phyloP scores from a whole-genome alignment of 2,329 filamentous ascomycete species.

The Capronia americana region DNA sequence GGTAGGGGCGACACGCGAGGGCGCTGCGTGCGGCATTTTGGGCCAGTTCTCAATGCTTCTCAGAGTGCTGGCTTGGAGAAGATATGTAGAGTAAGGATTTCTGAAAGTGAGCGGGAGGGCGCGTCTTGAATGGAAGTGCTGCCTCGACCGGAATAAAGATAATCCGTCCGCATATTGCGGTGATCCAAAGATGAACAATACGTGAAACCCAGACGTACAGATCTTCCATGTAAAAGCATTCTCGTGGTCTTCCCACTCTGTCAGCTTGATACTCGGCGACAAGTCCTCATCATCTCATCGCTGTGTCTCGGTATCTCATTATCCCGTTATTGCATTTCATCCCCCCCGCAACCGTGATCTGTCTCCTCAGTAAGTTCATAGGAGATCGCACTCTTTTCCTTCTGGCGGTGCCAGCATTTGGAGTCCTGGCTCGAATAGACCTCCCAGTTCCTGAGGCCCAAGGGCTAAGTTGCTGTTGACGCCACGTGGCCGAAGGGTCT shows the following conservation, averaged over 20 bases:
- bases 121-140: not conserved
- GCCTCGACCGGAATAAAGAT: not conserved
- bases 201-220: too few species aligned
- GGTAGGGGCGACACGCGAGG: slow-evolving; percentile 45
- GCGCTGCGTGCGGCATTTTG: slow-evolving; percentile 39
- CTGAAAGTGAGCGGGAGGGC: not conserved
- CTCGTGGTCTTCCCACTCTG: not conserved
- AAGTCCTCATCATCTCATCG: not conserved
- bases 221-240: not conserved
- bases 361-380: too few species aligned
- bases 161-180: not conserved
- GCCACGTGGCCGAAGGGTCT: too few species aligned
- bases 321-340: not conserved
- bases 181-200: too few species aligned
- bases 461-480: too few species aligned
- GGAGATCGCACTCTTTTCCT: too few species aligned
- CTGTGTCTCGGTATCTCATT: not conserved
- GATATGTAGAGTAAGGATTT: not conserved
- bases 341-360: too few species aligned
- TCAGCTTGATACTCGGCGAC: not conserved
- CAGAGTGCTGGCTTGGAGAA: not conserved
- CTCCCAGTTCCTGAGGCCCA: too few species aligned
- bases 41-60: not conserved
- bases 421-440: too few species aligned
- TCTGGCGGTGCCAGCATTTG: too few species aligned